Conservation (phyloP, 108 stramenopile species). For the Skeletonema menzelii region DNA sequence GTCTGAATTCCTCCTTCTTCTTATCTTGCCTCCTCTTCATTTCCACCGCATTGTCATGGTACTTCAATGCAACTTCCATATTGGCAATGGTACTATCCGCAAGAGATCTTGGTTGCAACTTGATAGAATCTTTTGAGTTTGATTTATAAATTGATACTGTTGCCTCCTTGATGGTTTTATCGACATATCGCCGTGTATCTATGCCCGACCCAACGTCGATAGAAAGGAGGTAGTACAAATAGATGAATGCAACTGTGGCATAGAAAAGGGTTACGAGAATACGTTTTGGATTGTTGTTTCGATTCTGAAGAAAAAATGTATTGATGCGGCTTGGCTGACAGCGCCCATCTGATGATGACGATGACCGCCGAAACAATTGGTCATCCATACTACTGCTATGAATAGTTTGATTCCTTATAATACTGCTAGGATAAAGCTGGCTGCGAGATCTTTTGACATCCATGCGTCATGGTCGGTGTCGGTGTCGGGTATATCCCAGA, state of each 20-base stretch:
- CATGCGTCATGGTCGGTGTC: too few species aligned
- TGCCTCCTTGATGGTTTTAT: neutral
- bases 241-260: neutral
- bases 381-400: too few species aligned
- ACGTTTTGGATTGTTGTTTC: neutral
- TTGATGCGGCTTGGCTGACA: slow-evolving; percentile 22
- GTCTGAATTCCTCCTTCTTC: neutral
- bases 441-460: too few species aligned
- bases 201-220: slow-evolving; percentile 6
- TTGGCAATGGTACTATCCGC: slow-evolving; percentile 24
- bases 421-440: too few species aligned
- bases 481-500: too few species aligned
- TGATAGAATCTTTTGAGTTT: neutral
- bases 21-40: slow-evolving; percentile 3
- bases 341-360: neutral
- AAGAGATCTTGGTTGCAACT: slow-evolving; percentile 22
- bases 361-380: neutral
- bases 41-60: slow-evolving; percentile 2
- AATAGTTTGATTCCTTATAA: too few species aligned
- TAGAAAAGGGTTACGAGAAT: slow-evolving; percentile 22
- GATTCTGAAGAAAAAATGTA: slow-evolving; percentile 37
- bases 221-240: slow-evolving; percentile 24
- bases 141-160: neutral
- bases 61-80: slow-evolving; percentile 16
- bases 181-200: neutral